Evolutionary conservation across 1,284 basidiomycete genomes (phyloP).

Genomic region (Naganishia sp.): DNA sequence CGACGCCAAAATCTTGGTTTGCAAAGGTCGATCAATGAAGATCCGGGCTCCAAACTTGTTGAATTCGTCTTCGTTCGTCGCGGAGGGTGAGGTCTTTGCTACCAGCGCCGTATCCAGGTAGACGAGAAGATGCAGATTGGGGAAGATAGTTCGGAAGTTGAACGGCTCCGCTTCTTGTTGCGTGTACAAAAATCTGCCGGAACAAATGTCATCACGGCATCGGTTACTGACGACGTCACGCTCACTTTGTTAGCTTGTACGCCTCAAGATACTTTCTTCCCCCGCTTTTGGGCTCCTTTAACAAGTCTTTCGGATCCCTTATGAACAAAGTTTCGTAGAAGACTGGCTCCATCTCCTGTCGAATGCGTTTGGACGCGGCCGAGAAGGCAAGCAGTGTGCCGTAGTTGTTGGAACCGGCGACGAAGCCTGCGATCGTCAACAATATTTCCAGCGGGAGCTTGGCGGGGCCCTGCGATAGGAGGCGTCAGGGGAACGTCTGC

Average conservation of each 20-base stretch:
- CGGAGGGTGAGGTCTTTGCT: not conserved
- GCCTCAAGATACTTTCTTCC: not conserved
- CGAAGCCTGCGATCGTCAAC: not conserved
- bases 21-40: not conserved
- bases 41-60: not conserved
- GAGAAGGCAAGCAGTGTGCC: conserved; percentile 2
- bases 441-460: not conserved
- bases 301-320: not conserved
- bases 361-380: not conserved
- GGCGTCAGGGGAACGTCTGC: not conserved
- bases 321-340: conserved; percentile 9
- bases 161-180: not conserved
- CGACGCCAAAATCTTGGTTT: not conserved
- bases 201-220: not conserved
- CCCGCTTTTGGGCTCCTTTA: not conserved
- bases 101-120: not conserved
- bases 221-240: not conserved
- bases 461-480: not conserved
- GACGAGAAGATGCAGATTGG: conserved; percentile 1
- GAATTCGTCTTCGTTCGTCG: not conserved
- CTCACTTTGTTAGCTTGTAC: conserved; percentile 9
- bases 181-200: not conserved
- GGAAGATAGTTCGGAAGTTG: not conserved
- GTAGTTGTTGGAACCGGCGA: conserved; percentile 7
- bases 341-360: not conserved